Conservation (phyloP, 306 rosid species). For the Lupinus albus region DNA sequence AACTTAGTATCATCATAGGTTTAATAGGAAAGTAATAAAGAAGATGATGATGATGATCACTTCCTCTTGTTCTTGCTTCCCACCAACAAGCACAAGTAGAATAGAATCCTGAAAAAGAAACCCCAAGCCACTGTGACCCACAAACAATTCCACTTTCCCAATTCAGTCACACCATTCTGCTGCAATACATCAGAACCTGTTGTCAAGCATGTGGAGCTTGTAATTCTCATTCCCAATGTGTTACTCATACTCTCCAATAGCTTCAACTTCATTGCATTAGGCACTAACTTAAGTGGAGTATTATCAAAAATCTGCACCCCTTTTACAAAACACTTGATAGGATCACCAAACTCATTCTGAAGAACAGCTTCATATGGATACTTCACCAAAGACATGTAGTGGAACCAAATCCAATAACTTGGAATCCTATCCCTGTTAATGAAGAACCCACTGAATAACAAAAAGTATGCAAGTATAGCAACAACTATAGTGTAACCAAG, state of each 20-base stretch:
- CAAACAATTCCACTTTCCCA: conserved; percentile 86
- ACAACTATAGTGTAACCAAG: conserved; percentile 87
- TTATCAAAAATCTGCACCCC: conserved; percentile 90
- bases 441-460: conserved; percentile 92
- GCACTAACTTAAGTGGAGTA: conserved; percentile 59
- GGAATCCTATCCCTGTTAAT: conserved; percentile 84
- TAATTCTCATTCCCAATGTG: conserved; percentile 65
- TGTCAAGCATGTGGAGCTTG: conserved; percentile 75
- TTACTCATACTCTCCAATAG: conserved; percentile 66
- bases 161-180: conserved; percentile 68
- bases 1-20: not conserved
- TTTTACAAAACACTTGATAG: conserved; percentile 66
- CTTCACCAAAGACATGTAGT: conserved; percentile 77
- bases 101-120: conserved; percentile 80
- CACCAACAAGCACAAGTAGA: conserved; percentile 63
- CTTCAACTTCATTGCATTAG: conserved; percentile 54
- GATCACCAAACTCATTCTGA: conserved; percentile 69
- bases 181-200: conserved; percentile 70
- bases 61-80: conserved; percentile 97
- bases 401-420: conserved; percentile 90
- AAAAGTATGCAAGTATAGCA: conserved; percentile 79
- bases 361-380: conserved; percentile 84
- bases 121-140: conserved; percentile 94
- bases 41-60: conserved; percentile 28
- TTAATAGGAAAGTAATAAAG: not conserved